Evolutionary conservation across 768 basidiomycete genomes (phyloP).

Genomic region (Amylocystis lapponica): DNA sequence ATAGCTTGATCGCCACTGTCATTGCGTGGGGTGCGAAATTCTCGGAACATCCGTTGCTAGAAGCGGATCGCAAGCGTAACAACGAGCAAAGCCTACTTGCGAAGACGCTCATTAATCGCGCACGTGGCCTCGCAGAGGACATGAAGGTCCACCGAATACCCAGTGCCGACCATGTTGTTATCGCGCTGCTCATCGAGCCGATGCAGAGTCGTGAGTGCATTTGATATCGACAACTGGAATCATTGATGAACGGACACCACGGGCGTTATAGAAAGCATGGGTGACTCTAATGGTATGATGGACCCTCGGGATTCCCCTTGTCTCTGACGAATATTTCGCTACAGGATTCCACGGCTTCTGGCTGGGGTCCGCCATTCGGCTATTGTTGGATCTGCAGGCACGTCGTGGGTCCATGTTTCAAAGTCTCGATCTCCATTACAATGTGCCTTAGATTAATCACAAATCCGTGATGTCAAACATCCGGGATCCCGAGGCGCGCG

Average conservation of each 20-base stretch:
- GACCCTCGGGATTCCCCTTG: not conserved
- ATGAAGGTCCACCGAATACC: constrained; percentile 82
- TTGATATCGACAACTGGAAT: not conserved
- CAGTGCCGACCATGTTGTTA: constrained; percentile 74
- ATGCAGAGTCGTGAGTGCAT: constrained; percentile 65
- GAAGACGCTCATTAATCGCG: constrained; percentile 70
- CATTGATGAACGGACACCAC: constrained; percentile 1
- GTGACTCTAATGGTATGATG: constrained; percentile 60
- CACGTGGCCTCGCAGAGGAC: constrained; percentile 81
- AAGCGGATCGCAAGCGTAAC: constrained; percentile 68
- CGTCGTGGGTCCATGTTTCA: constrained; percentile 18
- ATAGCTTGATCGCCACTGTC: constrained; percentile 68
- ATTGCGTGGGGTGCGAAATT: constrained; percentile 93
- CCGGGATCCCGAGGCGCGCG: constrained; percentile 66
- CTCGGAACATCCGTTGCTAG: constrained; percentile 82
- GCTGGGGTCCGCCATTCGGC: constrained; percentile 72
- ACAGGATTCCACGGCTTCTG: constrained; percentile 83
- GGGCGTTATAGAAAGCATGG: constrained; percentile 55
- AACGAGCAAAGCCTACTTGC: constrained; percentile 67
- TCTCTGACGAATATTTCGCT: constrained; percentile 8
- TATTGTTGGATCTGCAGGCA: constrained; percentile 73
- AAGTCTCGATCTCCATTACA: constrained; percentile 4
- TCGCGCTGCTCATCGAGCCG: constrained; percentile 75
- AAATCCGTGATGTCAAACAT: constrained; percentile 73
- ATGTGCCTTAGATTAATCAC: constrained; percentile 64